Evolutionary conservation across 257 asterid species (phyloP).

Genomic region (Primulina huaijiensis): DNA sequence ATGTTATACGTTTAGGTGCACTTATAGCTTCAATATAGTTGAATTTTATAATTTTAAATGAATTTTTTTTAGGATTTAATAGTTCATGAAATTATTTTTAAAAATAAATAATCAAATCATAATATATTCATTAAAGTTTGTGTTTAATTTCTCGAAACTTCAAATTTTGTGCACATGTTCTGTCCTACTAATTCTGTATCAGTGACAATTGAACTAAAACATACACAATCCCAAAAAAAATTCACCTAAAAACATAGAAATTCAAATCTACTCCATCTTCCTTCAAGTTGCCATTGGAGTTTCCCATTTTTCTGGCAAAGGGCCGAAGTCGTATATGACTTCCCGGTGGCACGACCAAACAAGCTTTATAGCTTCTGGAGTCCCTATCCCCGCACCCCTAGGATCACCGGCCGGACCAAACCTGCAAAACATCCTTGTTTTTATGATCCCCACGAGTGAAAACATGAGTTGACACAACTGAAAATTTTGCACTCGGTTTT

Average conservation of each 20-base stretch:
- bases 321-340: slow-evolving; percentile 71
- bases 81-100: too few species aligned
- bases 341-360: slow-evolving; percentile 96
- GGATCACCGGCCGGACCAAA: slow-evolving; percentile 94
- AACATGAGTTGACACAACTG: not conserved
- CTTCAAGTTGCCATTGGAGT: not conserved
- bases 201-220: not conserved
- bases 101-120: too few species aligned
- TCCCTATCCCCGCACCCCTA: slow-evolving; percentile 89
- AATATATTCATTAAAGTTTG: too few species aligned
- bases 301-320: slow-evolving; percentile 60
- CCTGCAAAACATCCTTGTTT: slow-evolving; percentile 36
- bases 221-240: not conserved
- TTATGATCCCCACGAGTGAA: not conserved
- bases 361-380: slow-evolving; percentile 84
- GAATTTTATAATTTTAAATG: too few species aligned
- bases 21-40: too few species aligned
- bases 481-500: not conserved
- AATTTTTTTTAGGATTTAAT: too few species aligned
- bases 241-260: not conserved
- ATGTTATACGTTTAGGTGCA: too few species aligned
- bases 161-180: not conserved
- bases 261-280: not conserved
- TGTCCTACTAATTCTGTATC: not conserved
- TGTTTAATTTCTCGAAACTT: too few species aligned